Base-by-base conservation (phyloP, 139 green algal species). In the Micractinium conductrix region DNA sequence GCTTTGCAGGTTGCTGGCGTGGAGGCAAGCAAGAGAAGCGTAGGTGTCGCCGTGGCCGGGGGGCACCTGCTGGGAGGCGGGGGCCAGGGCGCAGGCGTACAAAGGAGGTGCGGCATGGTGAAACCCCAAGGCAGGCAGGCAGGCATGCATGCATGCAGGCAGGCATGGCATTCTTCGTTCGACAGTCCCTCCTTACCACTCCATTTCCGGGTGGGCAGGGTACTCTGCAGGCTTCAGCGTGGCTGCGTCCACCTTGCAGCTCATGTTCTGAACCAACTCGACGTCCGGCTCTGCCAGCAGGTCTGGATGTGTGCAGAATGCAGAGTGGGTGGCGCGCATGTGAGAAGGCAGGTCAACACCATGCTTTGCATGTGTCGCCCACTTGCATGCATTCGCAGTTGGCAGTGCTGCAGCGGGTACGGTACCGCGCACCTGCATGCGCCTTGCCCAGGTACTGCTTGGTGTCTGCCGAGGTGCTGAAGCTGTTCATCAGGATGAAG, bases 401-500 rank as follows among this genome's bases (percentile, higher is more conserved):
- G n/a, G n/a, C n/a, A n/a, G n/a, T n/a, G n/a, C n/a, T n/a, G n/a
- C n/a, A n/a, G n/a, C n/a, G n/a, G n/a, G n/a, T n/a, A n/a, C n/a
- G n/a, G n/a, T n/a, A n/a, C 1, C 9, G 3, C 67, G 4, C 38
- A 78, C 68, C 63, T 2, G 38, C 65, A 78, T 97, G 93, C 12
- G 70, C 65, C 40, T 89, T 84, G 40, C 48, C 40, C 33, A 98
- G 90, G 86, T 95, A 94, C 1, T 74, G 93, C 53, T 89, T 89
- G 2, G 94, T 98, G 92, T 98, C 95, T 2, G 84, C 90, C n/a
- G 71, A 91, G 48, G 95, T 98, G 86, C 50, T 89, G 90, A 98
- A 98, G 63, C 63, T 90, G 93, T 98, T 98, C 96, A 98, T 98
- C 38, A 98, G 91, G 22, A 97, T 91, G 85, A 98, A 98, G 33